Evolutionary conservation across 139 green algal genomes (phyloP), one percentile per base, ranked within the genome.

Genomic region (Asterochloris erici): DNA sequence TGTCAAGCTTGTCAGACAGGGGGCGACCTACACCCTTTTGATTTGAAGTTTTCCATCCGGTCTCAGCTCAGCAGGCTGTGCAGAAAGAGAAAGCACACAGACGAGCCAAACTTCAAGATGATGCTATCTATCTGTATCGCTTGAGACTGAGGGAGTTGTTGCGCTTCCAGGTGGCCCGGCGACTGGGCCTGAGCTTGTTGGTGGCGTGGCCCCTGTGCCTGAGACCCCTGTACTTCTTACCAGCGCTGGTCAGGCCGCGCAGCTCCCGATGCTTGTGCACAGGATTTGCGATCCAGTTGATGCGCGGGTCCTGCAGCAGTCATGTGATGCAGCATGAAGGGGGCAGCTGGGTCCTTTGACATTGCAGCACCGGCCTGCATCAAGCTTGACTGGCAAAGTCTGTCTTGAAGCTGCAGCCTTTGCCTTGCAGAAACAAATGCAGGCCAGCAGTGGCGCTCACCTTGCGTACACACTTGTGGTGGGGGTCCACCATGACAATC

Each of bases 231-330:
- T 96, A 94, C 86, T 95, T 93, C 86, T 95, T 94, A 81, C 97
- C 97, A 26, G 97, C 95, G 29, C 90, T 93, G 47, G 97, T 99
- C 80, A 99, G 90, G 81, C 97, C 97, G 79, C 96, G 94, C 85
- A 98, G 91, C 93, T 99, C 97, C 79, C 97, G 93, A 91, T 98
- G 97, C 94, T 99, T 99, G 93, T 98, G 94, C 87, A 97, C 92
- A 63, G 97, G 91, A 85, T 96, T 96, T 90, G 86, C 93, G 83
- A 99, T 97, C 97, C 97, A 99, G 95, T 99, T 99, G 91, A 98
- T 95, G 87, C 95, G 93, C n/a, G 97, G 85, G 82, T 99, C 97
- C 90, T 97, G 89, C 77, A 79, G 19, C 66, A 71, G 19, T 26
- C 19, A 26, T 13, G 9, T 71, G 66, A 26, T 71, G 66, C 66